phyloP scores from a whole-genome alignment of 345 rosid species.

The Kandelia obovata region DNA sequence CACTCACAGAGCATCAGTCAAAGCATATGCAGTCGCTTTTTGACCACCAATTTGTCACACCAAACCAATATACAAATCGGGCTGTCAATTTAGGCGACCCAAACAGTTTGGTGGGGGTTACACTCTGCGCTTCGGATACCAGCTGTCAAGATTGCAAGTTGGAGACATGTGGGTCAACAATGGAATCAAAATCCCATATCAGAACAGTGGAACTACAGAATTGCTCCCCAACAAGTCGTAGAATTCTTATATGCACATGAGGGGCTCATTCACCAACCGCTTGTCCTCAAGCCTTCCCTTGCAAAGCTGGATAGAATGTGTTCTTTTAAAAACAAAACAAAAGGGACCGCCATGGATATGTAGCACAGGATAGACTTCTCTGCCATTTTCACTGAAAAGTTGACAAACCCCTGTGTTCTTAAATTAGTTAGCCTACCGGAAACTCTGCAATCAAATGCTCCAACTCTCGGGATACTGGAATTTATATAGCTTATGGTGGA shows the following conservation, averaged over 20 bases:
- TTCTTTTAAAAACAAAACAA: conserved; percentile 13
- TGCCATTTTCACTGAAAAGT: too few relatives aligned
- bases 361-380: too few relatives aligned
- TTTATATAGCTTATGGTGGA: neutral
- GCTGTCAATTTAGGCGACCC: neutral
- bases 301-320: too few relatives aligned
- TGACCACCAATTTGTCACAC: neutral
- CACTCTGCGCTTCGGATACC: neutral
- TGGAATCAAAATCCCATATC: neutral
- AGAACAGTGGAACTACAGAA: too few relatives aligned
- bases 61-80: neutral
- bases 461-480: neutral
- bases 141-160: neutral
- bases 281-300: too few relatives aligned
- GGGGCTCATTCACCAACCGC: too few relatives aligned
- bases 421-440: too few relatives aligned
- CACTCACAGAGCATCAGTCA: too few relatives aligned
- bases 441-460: too few relatives aligned
- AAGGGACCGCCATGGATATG: neutral
- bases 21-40: neutral
- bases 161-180: too few relatives aligned
- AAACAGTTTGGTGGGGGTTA: neutral
- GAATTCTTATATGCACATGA: conserved; percentile 6
- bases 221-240: neutral
- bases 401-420: too few relatives aligned